Evolutionary conservation across 2,329 filamentous ascomycete genomes (phyloP), one percentile per base, ranked within the genome.

Genomic region (Aspergillus vadensis): DNA sequence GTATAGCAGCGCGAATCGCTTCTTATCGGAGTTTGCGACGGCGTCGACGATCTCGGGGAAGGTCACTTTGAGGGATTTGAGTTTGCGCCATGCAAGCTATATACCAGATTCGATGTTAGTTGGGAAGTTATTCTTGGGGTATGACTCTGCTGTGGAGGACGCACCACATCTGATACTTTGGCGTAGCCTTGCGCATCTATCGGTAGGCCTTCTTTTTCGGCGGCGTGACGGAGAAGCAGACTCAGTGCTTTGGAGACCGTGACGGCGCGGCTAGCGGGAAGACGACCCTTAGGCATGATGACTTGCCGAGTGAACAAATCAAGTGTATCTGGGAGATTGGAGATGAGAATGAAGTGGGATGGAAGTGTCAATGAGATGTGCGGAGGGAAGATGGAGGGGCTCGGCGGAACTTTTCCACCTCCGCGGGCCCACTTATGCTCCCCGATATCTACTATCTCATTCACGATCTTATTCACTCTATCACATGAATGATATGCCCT

Each of bases 1-100:
- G 49, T 85, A 85, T 56, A 92, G 88, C 71, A 98, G 82, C 1
- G 88, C 86, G 80, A 96, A 99, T 41, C 95, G 90, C 76, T 97
- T 90, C 80, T 99, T 99, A 71, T 94, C 91, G 72, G 92, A 96
- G 52, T 85, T 84, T 14, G 81, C 76, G 12, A 97, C 92, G 15
- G 89, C 83, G 9, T 82, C 74, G 57, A 85, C 81, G 64, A 99
- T 82, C 66, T 97, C 94, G 2, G 82, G 78, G 59, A 97, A 85
- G 0, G 89, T 90, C n/a, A 90, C 85, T 63, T 90, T 83, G 9
- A 96, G 82, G 4, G 85, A 86, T 64, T 85, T 86, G 57, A 97
- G 77, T 48, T 82, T 83, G 55, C 80, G 80, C 73, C 85, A 87
- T 69, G 78, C 76, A 38, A 89, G 79, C 82, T 86, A 7, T 23